Percentiles rank a stretch among this genome's conserved stretches.
Evolutionary conservation across 2,329 filamentous ascomycete genomes (phyloP).

Genomic region (Alternaria postmessia): DNA sequence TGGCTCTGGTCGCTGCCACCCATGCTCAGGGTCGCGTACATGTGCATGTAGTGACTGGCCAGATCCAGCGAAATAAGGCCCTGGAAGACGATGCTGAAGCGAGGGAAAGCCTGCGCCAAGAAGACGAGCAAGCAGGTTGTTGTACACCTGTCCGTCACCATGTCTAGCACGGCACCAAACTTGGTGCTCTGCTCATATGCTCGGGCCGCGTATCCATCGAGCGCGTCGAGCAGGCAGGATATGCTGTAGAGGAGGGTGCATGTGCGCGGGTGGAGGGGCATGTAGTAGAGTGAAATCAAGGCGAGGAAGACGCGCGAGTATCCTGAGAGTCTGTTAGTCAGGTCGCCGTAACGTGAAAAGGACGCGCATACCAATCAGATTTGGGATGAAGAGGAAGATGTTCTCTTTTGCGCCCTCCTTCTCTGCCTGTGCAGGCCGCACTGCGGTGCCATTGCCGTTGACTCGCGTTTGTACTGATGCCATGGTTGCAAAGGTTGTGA

Average conservation of each 20-base stretch:
- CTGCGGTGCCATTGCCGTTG: conserved; percentile 44
- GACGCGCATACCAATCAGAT: conserved; percentile 57
- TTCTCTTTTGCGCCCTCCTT: conserved; percentile 56
- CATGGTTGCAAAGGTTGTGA: conserved; percentile 29
- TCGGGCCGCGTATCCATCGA: conserved; percentile 93
- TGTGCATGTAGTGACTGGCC: conserved; percentile 98
- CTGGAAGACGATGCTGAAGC: conserved; percentile 95
- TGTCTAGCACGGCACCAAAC: conserved; percentile 96
- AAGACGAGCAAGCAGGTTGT: conserved; percentile 95
- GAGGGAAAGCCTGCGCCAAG: conserved; percentile 90
- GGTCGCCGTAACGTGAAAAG: background rate
- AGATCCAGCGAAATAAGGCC: conserved; percentile 90
- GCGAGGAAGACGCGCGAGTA: conserved; percentile 66
- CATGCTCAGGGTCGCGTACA: conserved; percentile 94
- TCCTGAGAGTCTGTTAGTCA: conserved; percentile 46
- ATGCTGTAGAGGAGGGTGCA: conserved; percentile 91
- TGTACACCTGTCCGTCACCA: conserved; percentile 98
- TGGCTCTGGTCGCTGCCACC: conserved; percentile 81
- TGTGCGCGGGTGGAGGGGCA: conserved; percentile 97
- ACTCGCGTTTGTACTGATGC: conserved; percentile 35
- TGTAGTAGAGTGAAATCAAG: conserved; percentile 94
- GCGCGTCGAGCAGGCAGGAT: conserved; percentile 92
- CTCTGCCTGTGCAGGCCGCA: conserved; percentile 23
- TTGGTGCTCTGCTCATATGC: conserved; percentile 88
- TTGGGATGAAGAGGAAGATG: conserved; percentile 63